Base-by-base conservation (phyloP, 2,329 filamentous ascomycete species). In the Fusarium sororula region DNA sequence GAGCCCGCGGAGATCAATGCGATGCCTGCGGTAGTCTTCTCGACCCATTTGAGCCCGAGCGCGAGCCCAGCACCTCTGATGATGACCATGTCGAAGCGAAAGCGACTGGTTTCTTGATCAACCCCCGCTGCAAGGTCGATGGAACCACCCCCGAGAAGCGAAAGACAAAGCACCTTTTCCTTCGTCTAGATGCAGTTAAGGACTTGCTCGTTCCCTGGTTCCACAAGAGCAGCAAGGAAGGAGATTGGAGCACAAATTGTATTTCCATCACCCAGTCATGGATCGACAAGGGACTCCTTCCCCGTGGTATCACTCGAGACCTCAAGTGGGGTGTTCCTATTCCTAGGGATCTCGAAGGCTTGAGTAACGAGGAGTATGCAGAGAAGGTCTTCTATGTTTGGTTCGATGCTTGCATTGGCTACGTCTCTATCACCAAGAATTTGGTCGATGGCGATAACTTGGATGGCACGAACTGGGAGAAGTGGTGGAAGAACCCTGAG, bases 391-490 rank as follows among this genome's bases (percentile, higher is more conserved):
- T 98, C 75, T 98, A 98, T 80, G 95, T 98, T 68, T 94, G 92
- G 94, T 94, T 98, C 80, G 94, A 97, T 81, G 94, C 94, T 62
- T 96, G 94, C 83, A 96, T 98, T 79, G 95, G 95, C 26, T 98
- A 98, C 81, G 92, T 95, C n/a, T 97, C 94, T 4, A 98, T 98
- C 76, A 98, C 95, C 4, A 94, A 94, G 73, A 95, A 91, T 77
- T 97, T 97, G 82, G 98, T 95, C 10, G 87, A 90, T 62, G 80
- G 82, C 20, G 81, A 82, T 60, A 80, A 87, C 68, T 72, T 81
- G 20, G 77, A 80, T 7, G 84, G 85, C 47, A 88, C 91, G 50
- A 88, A 97, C 72, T 98, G 95, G 95, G 91, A 97, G 85, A 89
- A 94, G 80, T 98, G 95, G 95, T 98, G 95, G 95, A 91, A 93